Evolutionary conservation across 2,329 filamentous ascomycete genomes (phyloP), one percentile per base, ranked within the genome.

Genomic region (Alternaria hordeiaustralica): DNA sequence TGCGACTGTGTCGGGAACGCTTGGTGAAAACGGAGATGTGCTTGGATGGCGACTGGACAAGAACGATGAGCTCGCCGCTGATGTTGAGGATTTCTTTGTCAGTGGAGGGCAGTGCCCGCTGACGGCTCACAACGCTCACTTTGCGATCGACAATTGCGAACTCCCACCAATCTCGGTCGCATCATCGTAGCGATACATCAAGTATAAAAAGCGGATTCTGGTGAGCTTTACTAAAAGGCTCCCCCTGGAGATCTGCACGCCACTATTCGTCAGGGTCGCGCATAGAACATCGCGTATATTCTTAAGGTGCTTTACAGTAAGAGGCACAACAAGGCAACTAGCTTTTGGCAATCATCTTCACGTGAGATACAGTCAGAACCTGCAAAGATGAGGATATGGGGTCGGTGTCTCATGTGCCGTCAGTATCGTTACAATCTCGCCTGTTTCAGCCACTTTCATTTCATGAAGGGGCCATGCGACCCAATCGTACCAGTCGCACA

Each of bases 1-100:
- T 36, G 60, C 57, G 18, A 49, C 28, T 18, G 11, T 65, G 7
- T 63, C 60, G 13, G 60, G 59, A 11, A 20, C 4, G 49, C 36
- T 63, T 18, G 26, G 45, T 33, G 45, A 36, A 20, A 36, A 30
- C 8, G 15, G 15, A 2, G 21, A 12, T 25, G 12, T 8, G 15
- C 28, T 9, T 20, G 45, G 28, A 20, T 62, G 44, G 54, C 15
- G 44, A 10, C 15, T 62, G 36, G 50, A 49, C 5, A 33, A 44
- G 6, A 18, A 57, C 51, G 18, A 13, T 5, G 43, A 21, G 6
- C 46, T 63, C 15, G 51, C 45, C 5, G 20, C 36, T 43, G 43
- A 41, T 28, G n/a, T 50, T 12, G 45, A 36, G 15, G 26, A 23
- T 4, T 55, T 44, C 28, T 13, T 60, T 2, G 12, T 60, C 5